Base-by-base conservation (phyloP, 1,139 yeast species). In the Diutina sp. region DNA sequence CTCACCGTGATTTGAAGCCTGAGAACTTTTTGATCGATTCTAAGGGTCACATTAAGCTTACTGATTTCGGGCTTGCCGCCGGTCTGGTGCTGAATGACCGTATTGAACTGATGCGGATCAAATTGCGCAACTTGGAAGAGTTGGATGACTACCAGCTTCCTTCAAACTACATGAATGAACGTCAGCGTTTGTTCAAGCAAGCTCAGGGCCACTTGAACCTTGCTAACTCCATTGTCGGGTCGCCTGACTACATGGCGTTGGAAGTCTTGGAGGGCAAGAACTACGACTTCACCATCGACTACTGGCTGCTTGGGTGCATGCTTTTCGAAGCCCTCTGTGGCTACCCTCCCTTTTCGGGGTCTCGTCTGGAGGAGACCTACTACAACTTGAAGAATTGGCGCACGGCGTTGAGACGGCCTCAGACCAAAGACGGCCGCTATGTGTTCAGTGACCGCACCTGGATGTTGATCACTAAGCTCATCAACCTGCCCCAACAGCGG, bases 191-290 rank as follows among this genome's bases (percentile, higher is more conserved):
- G 68, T 95, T 90, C 70, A 84, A 89, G 60, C 84, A 87, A 38
- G 85, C 95, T 66, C 62, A 60, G 51, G 78, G 74, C 29, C 76
- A 72, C 59, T 72, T 71, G 59, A 89, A 87, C 64, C 84, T 87
- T 64, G 99, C 99, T 21, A 88, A 90, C 65, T 90, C 97, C 1
- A 90, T 93, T 62, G 99, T 95, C 12, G 99, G 99, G 0, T 88
- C 96, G 6, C 99, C 99, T 1, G 99, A 95, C 69, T 95, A 95
- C 69, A 95, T 95, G 99, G 99, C 99, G 1, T 78, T 95, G 57
- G 99, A 95, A 69, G 98, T 95, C 6, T 81, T 95, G 60, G 95
- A 90, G 69, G 99, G 99, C 9, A 87, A 87, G 65, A 85, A 86
- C 60, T 95, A 95, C 69, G 97, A 95, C 67, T 91, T 86, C 67